Conservation (phyloP, 1,139 yeast genomes). For the Yamadazyma dendronema region DNA sequence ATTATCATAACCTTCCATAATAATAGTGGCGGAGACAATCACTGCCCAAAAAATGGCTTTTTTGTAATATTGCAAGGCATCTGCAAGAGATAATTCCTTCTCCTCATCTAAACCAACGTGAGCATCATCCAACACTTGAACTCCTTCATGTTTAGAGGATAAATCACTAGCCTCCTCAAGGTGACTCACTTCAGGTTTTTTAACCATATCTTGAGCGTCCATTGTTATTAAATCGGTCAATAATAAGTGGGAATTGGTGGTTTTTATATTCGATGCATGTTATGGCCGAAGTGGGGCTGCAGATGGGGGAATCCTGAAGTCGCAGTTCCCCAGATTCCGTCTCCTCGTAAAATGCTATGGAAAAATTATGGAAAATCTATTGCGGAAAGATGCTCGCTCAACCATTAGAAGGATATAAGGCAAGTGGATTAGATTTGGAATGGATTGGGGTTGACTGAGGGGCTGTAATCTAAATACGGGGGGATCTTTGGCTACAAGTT, state of each 20-base stretch:
- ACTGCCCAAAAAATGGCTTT: slow-evolving; percentile 24
- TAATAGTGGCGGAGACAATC: slow-evolving; percentile 23
- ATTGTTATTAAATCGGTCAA: neutral
- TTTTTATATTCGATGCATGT: neutral
- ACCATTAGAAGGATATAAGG: neutral
- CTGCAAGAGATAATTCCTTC: slow-evolving; percentile 17
- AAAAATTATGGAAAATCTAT: slow-evolving; percentile 5
- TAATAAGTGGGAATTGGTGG: neutral
- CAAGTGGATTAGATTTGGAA: neutral
- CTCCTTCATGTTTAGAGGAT: slow-evolving; percentile 15
- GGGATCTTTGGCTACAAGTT: too few species aligned
- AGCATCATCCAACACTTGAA: slow-evolving; percentile 18
- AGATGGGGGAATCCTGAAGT: neutral
- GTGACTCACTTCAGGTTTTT: slow-evolving; percentile 15
- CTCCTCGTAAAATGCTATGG: slow-evolving; percentile 2
- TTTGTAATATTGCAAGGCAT: slow-evolving; percentile 20
- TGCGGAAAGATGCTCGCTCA: slow-evolving; percentile 5
- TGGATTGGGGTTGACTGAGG: neutral
- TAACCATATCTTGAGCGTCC: slow-evolving; percentile 2
- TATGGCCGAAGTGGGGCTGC: neutral
- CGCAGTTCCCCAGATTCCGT: slow-evolving; percentile 5
- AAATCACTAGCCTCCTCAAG: slow-evolving; percentile 17
- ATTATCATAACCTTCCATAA: slow-evolving; percentile 24
- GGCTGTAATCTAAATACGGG: neutral
- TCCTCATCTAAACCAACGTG: slow-evolving; percentile 20